Percentiles rank a stretch among this genome's conserved stretches.
Evolutionary conservation across 1,284 basidiomycete genomes (phyloP).

Genomic region (Tilletia caries): DNA sequence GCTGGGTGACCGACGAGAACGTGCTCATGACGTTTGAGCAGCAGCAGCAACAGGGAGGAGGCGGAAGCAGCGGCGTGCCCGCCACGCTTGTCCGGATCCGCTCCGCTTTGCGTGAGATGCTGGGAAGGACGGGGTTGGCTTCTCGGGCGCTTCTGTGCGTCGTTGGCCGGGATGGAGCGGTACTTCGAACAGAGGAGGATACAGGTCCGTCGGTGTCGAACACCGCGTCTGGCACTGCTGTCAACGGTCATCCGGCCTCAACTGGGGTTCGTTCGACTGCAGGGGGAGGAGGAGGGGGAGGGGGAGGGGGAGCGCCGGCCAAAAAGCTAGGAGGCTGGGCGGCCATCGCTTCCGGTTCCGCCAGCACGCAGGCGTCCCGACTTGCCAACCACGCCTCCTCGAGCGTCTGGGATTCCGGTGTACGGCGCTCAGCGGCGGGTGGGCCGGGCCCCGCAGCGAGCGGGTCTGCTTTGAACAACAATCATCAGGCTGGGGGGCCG

Average conservation of each 20-base stretch:
- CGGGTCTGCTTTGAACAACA: neutral
- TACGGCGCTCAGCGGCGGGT: neutral
- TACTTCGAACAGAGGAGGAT: conserved; percentile 9
- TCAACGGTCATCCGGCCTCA: neutral
- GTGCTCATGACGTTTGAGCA: conserved; percentile 32
- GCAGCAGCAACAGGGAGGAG: no score
- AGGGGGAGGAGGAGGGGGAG: no score
- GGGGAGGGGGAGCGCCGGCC: neutral
- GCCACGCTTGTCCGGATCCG: conserved; percentile 3
- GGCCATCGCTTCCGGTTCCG: neutral
- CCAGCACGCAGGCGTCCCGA: neutral
- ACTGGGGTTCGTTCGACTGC: neutral
- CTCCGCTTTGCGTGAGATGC: neutral
- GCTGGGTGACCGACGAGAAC: conserved; percentile 43
- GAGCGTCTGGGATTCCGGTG: conserved; percentile 10
- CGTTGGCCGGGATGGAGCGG: neutral
- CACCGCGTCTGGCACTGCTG: neutral
- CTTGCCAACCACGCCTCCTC: neutral
- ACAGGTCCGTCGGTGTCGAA: neutral
- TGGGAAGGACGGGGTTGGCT: neutral
- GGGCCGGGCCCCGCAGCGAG: no score
- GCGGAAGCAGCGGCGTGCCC: no score
- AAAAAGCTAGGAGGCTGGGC: conserved; percentile 11
- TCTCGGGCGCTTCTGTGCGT: conserved; percentile 2
- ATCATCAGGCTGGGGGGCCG: neutral